Conservation (phyloP, 805 yeast genomes). For the Pichia californica region DNA sequence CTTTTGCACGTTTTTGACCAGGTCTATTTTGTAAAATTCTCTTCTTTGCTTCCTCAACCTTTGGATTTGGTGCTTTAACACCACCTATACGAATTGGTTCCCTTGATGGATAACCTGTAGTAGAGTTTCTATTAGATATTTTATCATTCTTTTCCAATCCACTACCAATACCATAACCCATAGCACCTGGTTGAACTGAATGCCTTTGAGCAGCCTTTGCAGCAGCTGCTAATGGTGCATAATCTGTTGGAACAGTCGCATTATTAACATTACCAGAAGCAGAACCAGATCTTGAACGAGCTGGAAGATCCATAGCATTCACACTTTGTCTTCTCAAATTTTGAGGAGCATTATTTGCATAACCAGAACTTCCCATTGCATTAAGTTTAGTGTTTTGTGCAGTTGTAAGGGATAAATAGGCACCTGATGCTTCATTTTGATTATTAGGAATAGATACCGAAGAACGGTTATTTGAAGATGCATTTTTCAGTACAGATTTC, state of each 20-base stretch:
- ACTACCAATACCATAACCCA: background rate
- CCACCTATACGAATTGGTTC: background rate
- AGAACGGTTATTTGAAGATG: slow-evolving; percentile 9
- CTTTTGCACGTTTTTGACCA: slow-evolving; percentile 40
- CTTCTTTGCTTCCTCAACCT: slow-evolving; percentile 14
- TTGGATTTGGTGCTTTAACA: slow-evolving; percentile 10
- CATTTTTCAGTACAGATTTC: slow-evolving; percentile 44
- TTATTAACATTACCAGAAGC: background rate
- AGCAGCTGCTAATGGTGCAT: slow-evolving; percentile 27
- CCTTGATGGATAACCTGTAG: background rate
- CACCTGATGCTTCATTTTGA: slow-evolving; percentile 42
- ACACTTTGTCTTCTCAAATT: background rate
- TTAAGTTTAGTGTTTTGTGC: slow-evolving; percentile 75
- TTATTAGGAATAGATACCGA: slow-evolving; percentile 13
- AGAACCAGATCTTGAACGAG: background rate
- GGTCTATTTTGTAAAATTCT: slow-evolving; percentile 15
- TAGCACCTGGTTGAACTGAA: slow-evolving; percentile 10
- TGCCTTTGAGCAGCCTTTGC: slow-evolving; percentile 23
- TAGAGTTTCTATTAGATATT: background rate
- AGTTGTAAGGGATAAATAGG: slow-evolving; percentile 62
- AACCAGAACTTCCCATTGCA: slow-evolving; percentile 35
- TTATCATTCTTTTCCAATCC: background rate
- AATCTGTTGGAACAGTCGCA: background rate
- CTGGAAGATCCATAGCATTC: background rate
- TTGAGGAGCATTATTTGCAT: background rate